Evolutionary conservation across 768 basidiomycete genomes (phyloP).

Genomic region (Chalciporus chontae): DNA sequence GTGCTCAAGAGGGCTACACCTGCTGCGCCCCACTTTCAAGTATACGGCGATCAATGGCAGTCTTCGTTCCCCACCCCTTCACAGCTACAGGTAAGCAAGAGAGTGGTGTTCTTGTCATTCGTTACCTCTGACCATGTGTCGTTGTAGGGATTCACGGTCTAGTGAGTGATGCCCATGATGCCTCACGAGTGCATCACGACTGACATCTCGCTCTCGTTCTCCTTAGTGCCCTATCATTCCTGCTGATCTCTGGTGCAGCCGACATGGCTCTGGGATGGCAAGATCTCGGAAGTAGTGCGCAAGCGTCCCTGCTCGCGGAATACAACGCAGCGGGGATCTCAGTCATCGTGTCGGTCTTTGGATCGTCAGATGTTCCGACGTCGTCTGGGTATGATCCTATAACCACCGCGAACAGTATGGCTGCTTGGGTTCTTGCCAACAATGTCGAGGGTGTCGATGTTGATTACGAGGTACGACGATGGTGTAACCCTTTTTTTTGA

Average conservation of each 20-base stretch:
- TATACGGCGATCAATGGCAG: conserved; percentile 38
- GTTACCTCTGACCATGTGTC: neutral
- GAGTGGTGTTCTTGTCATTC: neutral
- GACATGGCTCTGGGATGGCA: conserved; percentile 45
- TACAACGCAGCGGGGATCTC: conserved; percentile 54
- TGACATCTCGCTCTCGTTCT: too few relatives aligned
- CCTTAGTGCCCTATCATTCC: conserved; percentile 30
- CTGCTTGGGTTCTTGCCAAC: conserved; percentile 43
- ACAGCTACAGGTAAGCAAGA: conserved; percentile 36
- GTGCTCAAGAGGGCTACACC: conserved; percentile 19
- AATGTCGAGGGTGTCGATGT: conserved; percentile 49
- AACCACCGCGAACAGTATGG: conserved; percentile 37
- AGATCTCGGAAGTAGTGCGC: conserved; percentile 32
- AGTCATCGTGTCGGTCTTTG: conserved; percentile 53
- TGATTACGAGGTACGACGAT: conserved; percentile 44
- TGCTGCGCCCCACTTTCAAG: conserved; percentile 46
- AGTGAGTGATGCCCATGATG: conserved; percentile 15
- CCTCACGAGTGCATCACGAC: too few relatives aligned
- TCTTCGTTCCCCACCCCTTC: conserved; percentile 42
- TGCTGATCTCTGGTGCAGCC: conserved; percentile 36
- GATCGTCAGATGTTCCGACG: conserved; percentile 38
- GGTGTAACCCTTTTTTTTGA: too few relatives aligned
- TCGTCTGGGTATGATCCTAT: conserved; percentile 36
- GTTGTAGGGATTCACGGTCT: conserved; percentile 30
- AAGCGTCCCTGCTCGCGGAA: conserved; percentile 39